These are phyloP conservation scores for Calonectria pseudoturangicola DNA, from an alignment of 2,329 filamentous ascomycete species.

Conservation along the genomic window DNA sequence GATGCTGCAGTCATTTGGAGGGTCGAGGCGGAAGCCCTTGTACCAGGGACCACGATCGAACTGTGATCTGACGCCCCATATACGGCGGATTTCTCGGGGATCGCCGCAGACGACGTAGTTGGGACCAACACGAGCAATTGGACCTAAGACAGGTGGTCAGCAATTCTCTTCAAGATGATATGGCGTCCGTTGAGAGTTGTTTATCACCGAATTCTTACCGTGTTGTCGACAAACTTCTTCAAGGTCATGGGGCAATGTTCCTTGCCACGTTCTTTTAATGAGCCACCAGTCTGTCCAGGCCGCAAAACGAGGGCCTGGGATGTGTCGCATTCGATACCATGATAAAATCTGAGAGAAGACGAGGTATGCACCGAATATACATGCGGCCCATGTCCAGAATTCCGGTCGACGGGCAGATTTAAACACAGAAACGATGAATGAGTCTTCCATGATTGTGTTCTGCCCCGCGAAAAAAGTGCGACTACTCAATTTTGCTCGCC, in stretches of 20 bases:
- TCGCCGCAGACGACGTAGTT: slow-evolving; percentile 33
- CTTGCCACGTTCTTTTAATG: slow-evolving; percentile 26
- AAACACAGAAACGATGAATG: neutral
- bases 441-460: neutral
- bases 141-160: slow-evolving; percentile 9
- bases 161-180: neutral
- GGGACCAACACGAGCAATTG: slow-evolving; percentile 30
- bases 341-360: neutral
- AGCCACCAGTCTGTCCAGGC: slow-evolving; percentile 38
- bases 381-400: neutral
- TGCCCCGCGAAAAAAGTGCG: neutral
- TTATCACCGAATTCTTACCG: slow-evolving; percentile 2
- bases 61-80: slow-evolving; percentile 32
- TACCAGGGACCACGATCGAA: slow-evolving; percentile 32
- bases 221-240: slow-evolving; percentile 32
- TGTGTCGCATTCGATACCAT: slow-evolving; percentile 31
- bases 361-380: neutral
- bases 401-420: neutral
- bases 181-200: no score
- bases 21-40: slow-evolving; percentile 33
- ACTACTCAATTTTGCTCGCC: neutral
- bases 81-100: slow-evolving; percentile 25
- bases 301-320: slow-evolving; percentile 24
- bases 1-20: slow-evolving; percentile 25
- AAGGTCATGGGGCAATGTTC: slow-evolving; percentile 6